Percentiles rank a stretch among this genome's conserved stretches.
Conservation (phyloP, 2,329 filamentous ascomycete genomes). For the Grosmannia serpens region DNA sequence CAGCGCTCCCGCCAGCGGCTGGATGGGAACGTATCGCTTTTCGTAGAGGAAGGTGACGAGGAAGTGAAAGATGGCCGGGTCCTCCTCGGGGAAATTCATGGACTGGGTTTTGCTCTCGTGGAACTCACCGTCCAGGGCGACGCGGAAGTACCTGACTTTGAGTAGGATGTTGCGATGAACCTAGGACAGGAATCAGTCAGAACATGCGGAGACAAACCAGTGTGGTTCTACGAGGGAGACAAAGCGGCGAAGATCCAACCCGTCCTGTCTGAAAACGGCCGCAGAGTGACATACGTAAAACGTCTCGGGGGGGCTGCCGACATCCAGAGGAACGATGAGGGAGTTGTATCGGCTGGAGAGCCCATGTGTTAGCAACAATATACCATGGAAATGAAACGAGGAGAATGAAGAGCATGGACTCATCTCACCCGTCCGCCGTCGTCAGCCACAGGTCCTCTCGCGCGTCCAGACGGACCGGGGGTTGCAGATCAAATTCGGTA, state of each 20-base stretch:
- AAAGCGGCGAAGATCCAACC: too few relatives aligned
- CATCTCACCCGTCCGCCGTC: slow-evolving; percentile 33
- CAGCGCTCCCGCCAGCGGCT: slow-evolving; percentile 21
- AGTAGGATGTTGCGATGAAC: background rate
- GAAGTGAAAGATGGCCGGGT: slow-evolving; percentile 39
- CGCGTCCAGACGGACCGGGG: slow-evolving; percentile 21
- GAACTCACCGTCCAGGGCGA: background rate
- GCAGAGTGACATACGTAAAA: slow-evolving; percentile 25
- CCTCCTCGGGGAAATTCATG: slow-evolving; percentile 38
- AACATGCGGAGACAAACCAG: too few relatives aligned
- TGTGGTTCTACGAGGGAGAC: too few relatives aligned
- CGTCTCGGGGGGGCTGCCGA: slow-evolving; percentile 30
- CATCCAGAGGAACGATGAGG: slow-evolving; percentile 30
- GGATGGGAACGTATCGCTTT: slow-evolving; percentile 32
- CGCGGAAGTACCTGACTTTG: background rate
- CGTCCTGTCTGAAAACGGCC: too few relatives aligned
- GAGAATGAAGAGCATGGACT: background rate
- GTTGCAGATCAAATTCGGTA: slow-evolving; percentile 16
- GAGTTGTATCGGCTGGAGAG: slow-evolving; percentile 30
- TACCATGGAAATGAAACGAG: background rate
- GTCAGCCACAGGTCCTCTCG: slow-evolving; percentile 37
- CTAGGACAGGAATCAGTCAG: background rate
- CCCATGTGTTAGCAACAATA: background rate
- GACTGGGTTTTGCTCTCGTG: slow-evolving; percentile 10
- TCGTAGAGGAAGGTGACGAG: slow-evolving; percentile 40